phyloP scores from a whole-genome alignment of 208 protist species.

The Leishmania major region DNA sequence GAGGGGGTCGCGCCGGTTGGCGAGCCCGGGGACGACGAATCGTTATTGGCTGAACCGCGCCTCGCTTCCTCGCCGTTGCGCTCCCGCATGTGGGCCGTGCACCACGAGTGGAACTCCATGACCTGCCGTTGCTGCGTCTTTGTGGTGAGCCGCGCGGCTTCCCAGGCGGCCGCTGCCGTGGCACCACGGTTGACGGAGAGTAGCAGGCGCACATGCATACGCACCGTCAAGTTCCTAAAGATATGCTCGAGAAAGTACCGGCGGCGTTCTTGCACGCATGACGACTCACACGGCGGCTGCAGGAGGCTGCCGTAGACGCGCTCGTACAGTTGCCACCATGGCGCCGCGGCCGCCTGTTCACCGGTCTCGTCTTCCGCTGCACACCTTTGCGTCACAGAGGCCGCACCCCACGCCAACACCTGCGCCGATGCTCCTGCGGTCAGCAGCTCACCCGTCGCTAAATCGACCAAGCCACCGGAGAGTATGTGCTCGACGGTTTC shows the following conservation, averaged over 20 bases:
- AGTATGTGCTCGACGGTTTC: conserved; percentile 71
- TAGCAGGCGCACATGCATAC: conserved; percentile 81
- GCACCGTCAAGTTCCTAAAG: neutral
- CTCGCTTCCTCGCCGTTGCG: neutral
- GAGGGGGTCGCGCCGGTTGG: neutral
- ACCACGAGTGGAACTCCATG: conserved; percentile 43
- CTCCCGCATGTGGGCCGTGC: neutral
- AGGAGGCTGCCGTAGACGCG: conserved; percentile 25
- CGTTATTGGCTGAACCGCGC: neutral
- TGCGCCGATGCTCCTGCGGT: conserved; percentile 5
- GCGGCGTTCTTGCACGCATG: neutral
- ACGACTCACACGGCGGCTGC: neutral
- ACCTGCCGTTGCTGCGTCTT: conserved; percentile 51
- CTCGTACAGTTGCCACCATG: conserved; percentile 31
- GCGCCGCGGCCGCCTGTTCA: conserved; percentile 2
- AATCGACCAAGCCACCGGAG: conserved; percentile 62
- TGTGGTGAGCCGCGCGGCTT: conserved; percentile 51
- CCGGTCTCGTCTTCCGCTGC: neutral
- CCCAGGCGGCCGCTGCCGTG: conserved; percentile 29
- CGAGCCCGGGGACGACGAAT: neutral
- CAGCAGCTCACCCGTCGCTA: conserved; percentile 57
- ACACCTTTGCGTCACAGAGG: neutral
- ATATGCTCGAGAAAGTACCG: conserved; percentile 4
- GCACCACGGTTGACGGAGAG: conserved; percentile 76
- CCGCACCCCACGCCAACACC: conserved; percentile 2